Evolutionary conservation across 352 stramenopile genomes (phyloP).

Genomic region (Phytophthora sp.): DNA sequence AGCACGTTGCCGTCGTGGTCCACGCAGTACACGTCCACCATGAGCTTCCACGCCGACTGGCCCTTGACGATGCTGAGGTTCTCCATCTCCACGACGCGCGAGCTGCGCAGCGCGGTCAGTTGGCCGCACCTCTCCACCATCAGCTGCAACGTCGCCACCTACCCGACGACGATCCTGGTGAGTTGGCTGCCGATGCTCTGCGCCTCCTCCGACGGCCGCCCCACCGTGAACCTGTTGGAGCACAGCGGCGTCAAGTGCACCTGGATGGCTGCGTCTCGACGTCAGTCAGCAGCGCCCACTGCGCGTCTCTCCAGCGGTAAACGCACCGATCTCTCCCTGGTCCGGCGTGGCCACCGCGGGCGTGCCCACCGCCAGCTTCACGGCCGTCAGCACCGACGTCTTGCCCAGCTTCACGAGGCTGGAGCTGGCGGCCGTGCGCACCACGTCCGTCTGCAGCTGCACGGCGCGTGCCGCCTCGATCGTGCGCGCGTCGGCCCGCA

Average conservation of each 20-base stretch:
- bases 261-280: constrained; percentile 74
- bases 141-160: neutral
- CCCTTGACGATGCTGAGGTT: constrained; percentile 74
- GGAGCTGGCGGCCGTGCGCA: constrained; percentile 70
- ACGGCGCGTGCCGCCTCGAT: constrained; percentile 53
- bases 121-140: constrained; percentile 1
- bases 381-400: constrained; percentile 71
- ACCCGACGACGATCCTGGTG: constrained; percentile 76
- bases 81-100: constrained; percentile 82
- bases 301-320: neutral
- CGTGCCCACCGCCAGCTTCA: constrained; percentile 80
- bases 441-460: constrained; percentile 68
- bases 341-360: constrained; percentile 71
- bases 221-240: constrained; percentile 72
- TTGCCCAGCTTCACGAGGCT: constrained; percentile 79
- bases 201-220: constrained; percentile 75
- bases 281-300: neutral
- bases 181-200: constrained; percentile 83
- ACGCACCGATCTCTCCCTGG: constrained; percentile 75
- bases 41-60: constrained; percentile 82
- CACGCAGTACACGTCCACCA: constrained; percentile 83
- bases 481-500: constrained; percentile 65
- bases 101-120: constrained; percentile 31
- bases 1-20: constrained; percentile 86
- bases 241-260: constrained; percentile 84